A percentile compares a stretch with the other conserved stretches of the same genome.
phyloP scores from a whole-genome alignment of 2,329 filamentous ascomycete species.

The Talaromyces sp. region DNA sequence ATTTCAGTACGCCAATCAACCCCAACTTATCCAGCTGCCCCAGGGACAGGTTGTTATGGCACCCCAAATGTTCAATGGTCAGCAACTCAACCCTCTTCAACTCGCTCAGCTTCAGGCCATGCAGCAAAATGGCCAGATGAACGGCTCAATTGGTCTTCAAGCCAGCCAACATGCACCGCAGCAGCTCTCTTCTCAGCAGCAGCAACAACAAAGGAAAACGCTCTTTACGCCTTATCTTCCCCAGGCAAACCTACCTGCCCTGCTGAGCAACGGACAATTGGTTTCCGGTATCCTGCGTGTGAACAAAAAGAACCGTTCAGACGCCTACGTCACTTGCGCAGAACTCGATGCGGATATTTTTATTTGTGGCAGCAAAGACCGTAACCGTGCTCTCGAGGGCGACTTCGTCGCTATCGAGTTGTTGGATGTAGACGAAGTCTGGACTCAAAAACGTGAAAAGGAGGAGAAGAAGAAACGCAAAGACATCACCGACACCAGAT shows the following conservation, averaged over 20 bases:
- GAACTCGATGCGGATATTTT: conserved; percentile 98
- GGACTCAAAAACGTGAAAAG: conserved; percentile 97
- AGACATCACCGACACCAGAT: conserved; percentile 89
- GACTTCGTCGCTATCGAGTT: conserved; percentile 94
- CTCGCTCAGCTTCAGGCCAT: conserved; percentile 86
- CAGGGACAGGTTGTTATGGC: conserved; percentile 79
- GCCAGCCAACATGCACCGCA: conserved; percentile 68
- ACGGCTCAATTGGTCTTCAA: conserved; percentile 65
- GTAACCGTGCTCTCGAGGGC: conserved; percentile 92
- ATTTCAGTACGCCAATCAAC: conserved; percentile 85
- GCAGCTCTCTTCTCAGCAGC: conserved; percentile 52
- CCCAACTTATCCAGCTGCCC: conserved; percentile 79
- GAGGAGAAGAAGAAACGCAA: conserved; percentile 99
- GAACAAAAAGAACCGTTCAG: conserved; percentile 99
- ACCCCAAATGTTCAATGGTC: conserved; percentile 75
- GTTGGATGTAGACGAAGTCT: conserved; percentile 95
- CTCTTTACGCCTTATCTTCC: conserved; percentile 97
- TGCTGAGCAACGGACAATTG: conserved; percentile 86
- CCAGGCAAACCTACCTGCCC: conserved; percentile 84
- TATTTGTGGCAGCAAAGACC: conserved; percentile 98
- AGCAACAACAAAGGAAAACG: conserved; percentile 92
- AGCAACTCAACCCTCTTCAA: conserved; percentile 83
- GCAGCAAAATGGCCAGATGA: conserved; percentile 84
- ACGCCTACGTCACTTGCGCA: conserved; percentile 92
- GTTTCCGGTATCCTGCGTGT: conserved; percentile 95